Evolutionary conservation across 495 filamentous ascomycete species (phyloP).

Genomic region (Aspergillus leporis): DNA sequence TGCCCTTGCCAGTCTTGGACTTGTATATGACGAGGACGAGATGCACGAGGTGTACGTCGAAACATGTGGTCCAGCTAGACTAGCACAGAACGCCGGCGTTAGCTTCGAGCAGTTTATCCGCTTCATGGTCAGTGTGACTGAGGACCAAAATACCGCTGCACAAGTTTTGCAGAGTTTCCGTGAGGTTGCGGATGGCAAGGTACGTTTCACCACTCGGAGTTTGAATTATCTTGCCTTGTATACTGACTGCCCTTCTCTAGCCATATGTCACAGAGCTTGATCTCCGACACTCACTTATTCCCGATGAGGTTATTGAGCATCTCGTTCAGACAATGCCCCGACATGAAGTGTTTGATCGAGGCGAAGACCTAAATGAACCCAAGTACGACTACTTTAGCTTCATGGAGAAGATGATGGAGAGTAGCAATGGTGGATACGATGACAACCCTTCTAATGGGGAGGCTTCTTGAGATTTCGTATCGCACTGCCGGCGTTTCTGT

Average conservation of each 20-base stretch:
- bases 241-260: constrained; percentile 33
- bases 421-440: constrained; percentile 21
- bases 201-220: constrained; percentile 31
- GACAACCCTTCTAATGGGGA: constrained; percentile 29
- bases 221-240: background rate
- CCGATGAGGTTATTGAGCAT: constrained; percentile 93
- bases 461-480: constrained; percentile 21
- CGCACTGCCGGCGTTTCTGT: constrained; percentile 30
- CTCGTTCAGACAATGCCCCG: constrained; percentile 81
- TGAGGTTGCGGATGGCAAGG: constrained; percentile 96
- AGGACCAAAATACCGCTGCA: constrained; percentile 97
- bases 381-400: constrained; percentile 93
- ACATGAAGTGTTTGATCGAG: constrained; percentile 75
- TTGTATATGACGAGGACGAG: constrained; percentile 93
- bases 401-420: constrained; percentile 74
- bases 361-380: constrained; percentile 70
- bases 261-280: constrained; percentile 98
- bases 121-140: constrained; percentile 98
- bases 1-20: constrained; percentile 85
- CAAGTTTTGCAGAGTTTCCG: constrained; percentile 96
- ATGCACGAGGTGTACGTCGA: constrained; percentile 90
- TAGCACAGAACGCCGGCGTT: constrained; percentile 58
- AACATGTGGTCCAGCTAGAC: constrained; percentile 58
- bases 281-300: constrained; percentile 88
- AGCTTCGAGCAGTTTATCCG: constrained; percentile 98